Conservation (phyloP, 805 yeast species). For the Suhomyces prunicola region DNA sequence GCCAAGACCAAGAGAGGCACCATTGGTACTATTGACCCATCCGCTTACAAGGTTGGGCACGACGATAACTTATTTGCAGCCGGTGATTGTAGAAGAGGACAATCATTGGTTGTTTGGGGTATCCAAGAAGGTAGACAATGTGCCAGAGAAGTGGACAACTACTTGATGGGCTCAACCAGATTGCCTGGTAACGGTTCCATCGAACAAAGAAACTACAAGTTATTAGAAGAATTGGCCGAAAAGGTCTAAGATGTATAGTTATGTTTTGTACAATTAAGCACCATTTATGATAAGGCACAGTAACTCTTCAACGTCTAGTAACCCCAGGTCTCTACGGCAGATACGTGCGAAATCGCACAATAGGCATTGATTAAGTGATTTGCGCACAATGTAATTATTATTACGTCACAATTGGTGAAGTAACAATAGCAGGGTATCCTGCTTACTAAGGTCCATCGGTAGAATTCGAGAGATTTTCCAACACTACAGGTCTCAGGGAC, state of each 20-base stretch:
- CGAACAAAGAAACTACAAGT: conserved; percentile 74
- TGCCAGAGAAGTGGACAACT: conserved; percentile 88
- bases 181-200: conserved; percentile 95
- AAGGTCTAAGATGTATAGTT: conserved; percentile 33
- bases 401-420: too few relatives aligned
- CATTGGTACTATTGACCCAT: conserved; percentile 58
- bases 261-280: not conserved
- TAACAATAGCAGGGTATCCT: too few relatives aligned
- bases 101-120: conserved; percentile 98
- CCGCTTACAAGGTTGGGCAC: conserved; percentile 62
- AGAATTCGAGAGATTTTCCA: not conserved
- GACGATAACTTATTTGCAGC: conserved; percentile 82
- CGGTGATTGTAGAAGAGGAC: conserved; percentile 99
- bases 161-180: conserved; percentile 71
- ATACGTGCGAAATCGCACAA: too few relatives aligned
- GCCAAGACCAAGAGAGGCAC: conserved; percentile 83
- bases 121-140: conserved; percentile 99
- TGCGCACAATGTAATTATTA: too few relatives aligned
- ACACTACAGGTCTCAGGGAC: not conserved
- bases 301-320: too few relatives aligned
- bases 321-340: too few relatives aligned
- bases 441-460: too few relatives aligned
- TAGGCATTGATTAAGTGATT: too few relatives aligned
- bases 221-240: conserved; percentile 74
- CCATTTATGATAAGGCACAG: not conserved